Conservation (phyloP, 2,329 filamentous ascomycete species). For the Fusarium oligoseptatum region DNA sequence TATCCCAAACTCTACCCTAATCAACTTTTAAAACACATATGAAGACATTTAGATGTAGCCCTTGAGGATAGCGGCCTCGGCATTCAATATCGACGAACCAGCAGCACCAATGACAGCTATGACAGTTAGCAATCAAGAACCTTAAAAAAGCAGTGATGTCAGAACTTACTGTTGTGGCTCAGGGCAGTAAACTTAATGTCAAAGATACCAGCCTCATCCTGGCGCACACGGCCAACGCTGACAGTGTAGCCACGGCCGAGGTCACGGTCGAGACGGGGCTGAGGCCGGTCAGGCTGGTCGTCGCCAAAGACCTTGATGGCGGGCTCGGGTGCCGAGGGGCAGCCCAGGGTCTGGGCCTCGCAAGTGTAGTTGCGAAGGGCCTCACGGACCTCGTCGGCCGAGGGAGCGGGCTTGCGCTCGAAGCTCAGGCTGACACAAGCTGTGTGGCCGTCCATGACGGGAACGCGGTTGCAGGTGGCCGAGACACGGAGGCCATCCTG, state of each 20-base stretch:
- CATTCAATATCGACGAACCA: conserved; percentile 95
- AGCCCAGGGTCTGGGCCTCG: conserved; percentile 86
- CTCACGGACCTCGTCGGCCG: conserved; percentile 79
- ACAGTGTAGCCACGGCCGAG: conserved; percentile 89
- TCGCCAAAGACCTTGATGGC: conserved; percentile 82
- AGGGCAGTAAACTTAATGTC: conserved; percentile 95
- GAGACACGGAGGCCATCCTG: conserved; percentile 81
- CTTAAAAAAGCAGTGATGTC: not conserved
- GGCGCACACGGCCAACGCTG: conserved; percentile 86
- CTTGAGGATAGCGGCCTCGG: conserved; percentile 91
- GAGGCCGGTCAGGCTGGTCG: conserved; percentile 89
- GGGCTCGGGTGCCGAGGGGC: conserved; percentile 84
- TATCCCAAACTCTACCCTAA: conserved; percentile 1
- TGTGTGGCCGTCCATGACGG: conserved; percentile 95
- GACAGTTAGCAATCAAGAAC: conserved; percentile 13
- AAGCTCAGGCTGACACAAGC: conserved; percentile 94
- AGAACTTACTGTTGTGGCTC: conserved; percentile 78
- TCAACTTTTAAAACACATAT: conserved; percentile 12
- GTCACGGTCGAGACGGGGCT: conserved; percentile 91
- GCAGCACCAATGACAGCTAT: conserved; percentile 91
- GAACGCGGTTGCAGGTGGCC: conserved; percentile 91
- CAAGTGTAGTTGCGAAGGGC: conserved; percentile 85
- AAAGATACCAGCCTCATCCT: conserved; percentile 90
- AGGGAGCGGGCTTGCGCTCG: conserved; percentile 79
- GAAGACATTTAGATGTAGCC: conserved; percentile 75